phyloP scores from a whole-genome alignment of 1,139 yeast species.

The Blastobotrys petasosporus region DNA sequence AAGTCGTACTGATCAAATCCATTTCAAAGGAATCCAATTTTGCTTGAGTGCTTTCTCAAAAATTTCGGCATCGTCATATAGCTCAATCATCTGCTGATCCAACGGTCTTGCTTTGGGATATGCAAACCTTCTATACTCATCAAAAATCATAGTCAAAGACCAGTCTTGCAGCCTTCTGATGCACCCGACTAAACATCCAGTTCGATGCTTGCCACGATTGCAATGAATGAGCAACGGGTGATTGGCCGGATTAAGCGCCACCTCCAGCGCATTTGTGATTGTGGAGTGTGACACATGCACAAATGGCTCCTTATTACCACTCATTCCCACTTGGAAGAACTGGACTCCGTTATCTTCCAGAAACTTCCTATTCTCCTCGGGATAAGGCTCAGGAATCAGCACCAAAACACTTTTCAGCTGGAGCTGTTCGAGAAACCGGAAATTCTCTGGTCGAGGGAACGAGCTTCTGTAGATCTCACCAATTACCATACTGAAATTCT shows the following conservation, averaged over 20 bases:
- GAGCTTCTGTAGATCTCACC: slow-evolving; percentile 79
- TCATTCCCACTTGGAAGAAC: slow-evolving; percentile 83
- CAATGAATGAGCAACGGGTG: slow-evolving; percentile 93
- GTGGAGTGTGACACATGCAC: slow-evolving; percentile 56
- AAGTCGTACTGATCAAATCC: too few relatives aligned
- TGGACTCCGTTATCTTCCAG: slow-evolving; percentile 54
- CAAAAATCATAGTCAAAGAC: slow-evolving; percentile 90
- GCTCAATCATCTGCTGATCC: slow-evolving; percentile 91
- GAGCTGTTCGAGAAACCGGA: slow-evolving; percentile 57
- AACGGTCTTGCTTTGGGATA: slow-evolving; percentile 91
- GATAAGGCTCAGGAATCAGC: slow-evolving; percentile 87
- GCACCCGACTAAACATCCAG: slow-evolving; percentile 94
- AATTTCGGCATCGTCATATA: slow-evolving; percentile 65
- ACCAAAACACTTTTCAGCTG: slow-evolving; percentile 71
- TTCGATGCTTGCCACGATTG: slow-evolving; percentile 92
- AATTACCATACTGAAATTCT: slow-evolving; percentile 82
- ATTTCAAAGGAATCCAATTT: slow-evolving; percentile 59
- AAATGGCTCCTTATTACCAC: slow-evolving; percentile 65
- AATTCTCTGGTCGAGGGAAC: slow-evolving; percentile 81
- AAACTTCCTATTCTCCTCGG: slow-evolving; percentile 64
- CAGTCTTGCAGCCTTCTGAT: slow-evolving; percentile 81
- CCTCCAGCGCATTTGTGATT: slow-evolving; percentile 73
- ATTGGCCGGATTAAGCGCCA: slow-evolving; percentile 74
- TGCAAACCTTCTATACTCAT: slow-evolving; percentile 89
- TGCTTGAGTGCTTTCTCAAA: slow-evolving; percentile 46